Evolutionary conservation across 140 eudicot species (phyloP), one percentile per base, ranked within the genome.

Genomic region (Stevia rebaudiana): DNA sequence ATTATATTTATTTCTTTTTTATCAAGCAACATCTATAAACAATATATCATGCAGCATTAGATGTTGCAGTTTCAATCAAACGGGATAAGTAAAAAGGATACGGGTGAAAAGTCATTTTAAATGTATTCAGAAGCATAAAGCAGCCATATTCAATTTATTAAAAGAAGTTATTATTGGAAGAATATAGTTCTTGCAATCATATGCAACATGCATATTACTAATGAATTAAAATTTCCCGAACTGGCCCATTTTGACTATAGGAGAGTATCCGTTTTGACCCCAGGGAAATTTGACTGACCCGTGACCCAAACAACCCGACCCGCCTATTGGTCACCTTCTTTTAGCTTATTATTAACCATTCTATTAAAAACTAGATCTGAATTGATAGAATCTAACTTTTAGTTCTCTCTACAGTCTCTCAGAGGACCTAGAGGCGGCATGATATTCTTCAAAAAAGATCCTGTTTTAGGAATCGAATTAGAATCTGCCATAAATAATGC

Each of bases 341-440:
- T 28, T 64, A 30, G 69, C 18, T 8, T 48, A 16, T 19, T 18
- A 18, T 6, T 16, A 59, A 42, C 36, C 19, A 3, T 61, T 18
- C 15, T 41, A 31, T 41, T 8, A 50, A 36, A 36, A 68, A 40
- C 35, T 5, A 56, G 22, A 41, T 37, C 12, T n/a, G n/a, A n/a
- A n/a, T n/a, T n/a, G n/a, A n/a, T 24, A 35, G 17, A 10, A 55
- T 57, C 56, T 70, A 12, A 41, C 37, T 44, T 65, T 48, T 82
- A n/a, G n/a, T n/a, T n/a, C 4, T 28, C 2, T 65, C 33, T 56
- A 17, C 75, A 91, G 98, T 91, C 98, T 60, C 79, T 91, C 36
- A 82, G 98, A 78, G 98, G 98, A 61, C 98, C 98, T 25, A 81
- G 98, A 81, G 96, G 98, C 15, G 98, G 98, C 72, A 91, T 91